These are phyloP conservation scores for Saccharomyces cerevisiae DNA, from an alignment of 805 yeast species.

Conservation along the genomic window DNA sequence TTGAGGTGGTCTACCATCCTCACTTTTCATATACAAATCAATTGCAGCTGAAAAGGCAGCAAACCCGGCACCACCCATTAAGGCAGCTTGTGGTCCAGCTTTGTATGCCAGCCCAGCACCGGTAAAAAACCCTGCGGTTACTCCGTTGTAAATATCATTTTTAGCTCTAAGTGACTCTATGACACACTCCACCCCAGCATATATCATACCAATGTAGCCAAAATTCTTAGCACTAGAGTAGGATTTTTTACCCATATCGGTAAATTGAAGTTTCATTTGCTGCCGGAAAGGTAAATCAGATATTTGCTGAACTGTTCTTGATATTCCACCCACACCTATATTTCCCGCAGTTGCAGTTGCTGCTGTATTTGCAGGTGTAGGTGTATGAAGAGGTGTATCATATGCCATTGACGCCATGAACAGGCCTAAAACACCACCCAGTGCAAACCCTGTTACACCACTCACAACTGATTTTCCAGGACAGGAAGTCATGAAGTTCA, in stretches of 20 bases:
- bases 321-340: conserved; percentile 11
- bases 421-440: conserved; percentile 92
- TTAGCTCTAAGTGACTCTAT: conserved; percentile 82
- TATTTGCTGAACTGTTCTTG: conserved; percentile 40
- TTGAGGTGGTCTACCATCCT: conserved; percentile 71
- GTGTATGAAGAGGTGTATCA: conserved; percentile 35
- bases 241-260: conserved; percentile 89
- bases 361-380: conserved; percentile 17
- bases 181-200: conserved; percentile 86
- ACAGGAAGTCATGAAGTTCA: conserved; percentile 81
- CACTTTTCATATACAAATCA: conserved; percentile 79
- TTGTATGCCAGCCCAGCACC: conserved; percentile 93
- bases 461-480: conserved; percentile 90
- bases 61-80: conserved; percentile 93
- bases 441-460: conserved; percentile 87
- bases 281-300: conserved; percentile 84
- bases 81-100: conserved; percentile 89
- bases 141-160: conserved; percentile 86
- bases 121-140: conserved; percentile 89
- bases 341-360: conserved; percentile 3
- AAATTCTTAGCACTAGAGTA: conserved; percentile 86
- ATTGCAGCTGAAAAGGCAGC: conserved; percentile 90
- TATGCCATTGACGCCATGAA: conserved; percentile 70
- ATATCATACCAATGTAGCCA: conserved; percentile 86
- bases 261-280: conserved; percentile 83